phyloP scores from a whole-genome alignment of 345 rosid genomes.

The Gynandropsis gynandra region DNA sequence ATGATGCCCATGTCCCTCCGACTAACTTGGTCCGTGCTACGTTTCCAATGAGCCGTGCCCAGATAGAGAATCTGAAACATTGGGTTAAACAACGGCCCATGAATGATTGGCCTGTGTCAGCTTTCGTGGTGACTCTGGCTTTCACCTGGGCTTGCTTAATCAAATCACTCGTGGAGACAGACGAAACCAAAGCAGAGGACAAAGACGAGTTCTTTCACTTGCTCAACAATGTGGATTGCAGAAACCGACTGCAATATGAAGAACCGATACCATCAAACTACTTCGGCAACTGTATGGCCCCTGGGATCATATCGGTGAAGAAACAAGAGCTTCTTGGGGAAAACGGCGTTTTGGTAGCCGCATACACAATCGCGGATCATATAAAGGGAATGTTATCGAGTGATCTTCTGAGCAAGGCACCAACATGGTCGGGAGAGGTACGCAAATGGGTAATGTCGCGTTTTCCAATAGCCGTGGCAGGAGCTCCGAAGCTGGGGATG shows the following conservation, averaged over 20 bases:
- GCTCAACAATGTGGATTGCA: constrained; percentile 21
- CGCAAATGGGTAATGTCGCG: constrained; percentile 20
- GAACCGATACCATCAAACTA: constrained; percentile 30
- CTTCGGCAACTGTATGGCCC: constrained; percentile 41
- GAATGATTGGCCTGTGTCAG: constrained; percentile 12
- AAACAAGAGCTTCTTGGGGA: constrained; percentile 26
- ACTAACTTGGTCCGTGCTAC: constrained; percentile 30
- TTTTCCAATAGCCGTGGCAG: constrained; percentile 14
- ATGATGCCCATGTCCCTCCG: constrained; percentile 2
- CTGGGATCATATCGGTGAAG: constrained; percentile 18
- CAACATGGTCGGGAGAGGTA: constrained; percentile 20
- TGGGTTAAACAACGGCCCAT: constrained; percentile 17
- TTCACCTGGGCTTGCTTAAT: constrained; percentile 31
- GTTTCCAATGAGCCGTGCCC: constrained; percentile 19
- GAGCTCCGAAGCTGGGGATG: constrained; percentile 28
- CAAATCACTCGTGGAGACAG: constrained; percentile 18
- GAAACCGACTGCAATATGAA: constrained; percentile 20
- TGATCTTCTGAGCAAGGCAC: constrained; percentile 13
- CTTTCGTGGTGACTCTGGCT: constrained; percentile 32
- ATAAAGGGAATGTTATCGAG: constrained; percentile 24
- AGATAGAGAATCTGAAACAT: constrained; percentile 25
- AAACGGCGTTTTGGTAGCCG: constrained; percentile 25
- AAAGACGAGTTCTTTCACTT: constrained; percentile 14
- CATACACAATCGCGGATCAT: constrained; percentile 20
- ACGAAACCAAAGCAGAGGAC: constrained; percentile 4